phyloP scores from a whole-genome alignment of 805 yeast species.

The Metschnikowia chrysomelidarum region DNA sequence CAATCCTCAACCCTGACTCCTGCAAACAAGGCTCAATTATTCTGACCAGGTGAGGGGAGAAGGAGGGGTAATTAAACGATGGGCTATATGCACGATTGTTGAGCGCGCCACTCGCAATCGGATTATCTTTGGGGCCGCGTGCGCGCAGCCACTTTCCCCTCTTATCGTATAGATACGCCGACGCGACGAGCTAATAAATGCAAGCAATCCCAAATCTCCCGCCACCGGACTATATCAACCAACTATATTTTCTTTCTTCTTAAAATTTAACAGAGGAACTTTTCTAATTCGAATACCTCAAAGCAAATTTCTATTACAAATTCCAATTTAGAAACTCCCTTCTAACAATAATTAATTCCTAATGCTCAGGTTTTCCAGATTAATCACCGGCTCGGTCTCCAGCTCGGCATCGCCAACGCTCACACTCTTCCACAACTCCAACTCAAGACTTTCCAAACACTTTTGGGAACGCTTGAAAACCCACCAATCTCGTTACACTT shows the following conservation, averaged over 20 bases:
- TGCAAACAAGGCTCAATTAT: too few relatives aligned
- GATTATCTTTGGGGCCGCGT: conserved; percentile 12
- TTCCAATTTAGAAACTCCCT: neutral
- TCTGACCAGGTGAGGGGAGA: conserved; percentile 9
- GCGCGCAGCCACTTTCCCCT: conserved; percentile 16
- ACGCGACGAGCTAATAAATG: conserved; percentile 4
- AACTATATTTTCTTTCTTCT: neutral
- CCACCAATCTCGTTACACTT: conserved; percentile 21
- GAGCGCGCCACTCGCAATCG: conserved; percentile 11
- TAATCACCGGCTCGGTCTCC: conserved; percentile 16
- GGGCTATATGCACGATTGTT: conserved; percentile 8
- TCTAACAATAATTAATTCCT: too few relatives aligned
- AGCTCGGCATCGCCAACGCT: conserved; percentile 19
- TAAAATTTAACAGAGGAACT: neutral
- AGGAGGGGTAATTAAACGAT: conserved; percentile 13
- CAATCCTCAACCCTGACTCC: too few relatives aligned
- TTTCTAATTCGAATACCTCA: too few relatives aligned
- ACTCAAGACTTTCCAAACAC: conserved; percentile 25
- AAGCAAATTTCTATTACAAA: neutral
- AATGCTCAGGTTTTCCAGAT: conserved; percentile 19
- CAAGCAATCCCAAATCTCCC: too few relatives aligned
- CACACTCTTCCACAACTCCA: conserved; percentile 32
- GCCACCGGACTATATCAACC: too few relatives aligned
- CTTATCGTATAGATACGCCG: conserved; percentile 15
- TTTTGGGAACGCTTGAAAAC: conserved; percentile 25